Base-by-base conservation (phyloP, 371 early-diverging fungal species). In the Capniomyces stellatus region DNA sequence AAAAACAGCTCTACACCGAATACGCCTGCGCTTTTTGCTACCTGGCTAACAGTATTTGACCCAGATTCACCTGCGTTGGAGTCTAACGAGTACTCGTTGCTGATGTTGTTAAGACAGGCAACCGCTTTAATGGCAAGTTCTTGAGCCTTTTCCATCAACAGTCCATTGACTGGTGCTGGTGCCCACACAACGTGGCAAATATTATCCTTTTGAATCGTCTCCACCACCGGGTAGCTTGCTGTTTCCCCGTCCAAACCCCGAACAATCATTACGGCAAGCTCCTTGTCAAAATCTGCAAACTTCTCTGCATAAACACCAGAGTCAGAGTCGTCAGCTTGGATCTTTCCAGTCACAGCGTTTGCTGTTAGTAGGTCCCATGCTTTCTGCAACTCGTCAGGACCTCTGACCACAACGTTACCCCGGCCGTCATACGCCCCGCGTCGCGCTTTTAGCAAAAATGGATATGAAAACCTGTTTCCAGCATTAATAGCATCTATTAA, bases 1-100 rank as follows among this genome's bases (percentile, higher is more conserved):
- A 87, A 70, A 63, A 96, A 96, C 88, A 94, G 82, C 65, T 96
- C 97, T 2, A 96, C 92, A 27, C 93, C 97, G 71, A 87, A 96
- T 41, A 94, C 77, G 41, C 97, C 97, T 2, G 84, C 85, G 41
- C 89, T 89, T 29, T 83, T 77, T 44, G 46, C 21, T 23, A 44
- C n/a, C 27, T 10, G 12, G 8, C 27, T 27, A 8, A 44, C 27
- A 4, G 4, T 4, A 40, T 40, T 8, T 4, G 4, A 4, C 4
- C 19, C 27, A 23, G 24, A 10, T 27, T 27, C 21, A 12, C 27
- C 8, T 44, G 21, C 27, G 27, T 4, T 44, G 21, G 12, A 10
- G 27, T 4, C 8, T 4, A 8, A 10, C 21, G 21, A 8, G 8
- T 44, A 44, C 4, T 44, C 8, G 46, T 22, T 23, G 27, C 46